Evolutionary conservation across 2,329 filamentous ascomycete genomes (phyloP).

Genomic region (Neophaeococcomyces aloes): DNA sequence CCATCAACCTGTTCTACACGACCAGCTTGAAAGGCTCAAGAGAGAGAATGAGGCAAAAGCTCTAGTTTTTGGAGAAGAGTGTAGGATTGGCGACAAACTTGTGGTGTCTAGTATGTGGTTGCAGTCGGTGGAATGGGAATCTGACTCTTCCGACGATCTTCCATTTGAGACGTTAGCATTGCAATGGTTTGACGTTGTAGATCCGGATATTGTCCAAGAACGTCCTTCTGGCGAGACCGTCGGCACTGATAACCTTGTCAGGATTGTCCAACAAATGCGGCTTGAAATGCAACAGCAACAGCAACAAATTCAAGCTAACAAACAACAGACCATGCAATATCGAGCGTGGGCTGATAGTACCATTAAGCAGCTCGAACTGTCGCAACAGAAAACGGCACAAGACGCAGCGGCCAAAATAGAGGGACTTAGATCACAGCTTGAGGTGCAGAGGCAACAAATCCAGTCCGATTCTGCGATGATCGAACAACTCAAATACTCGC

Average conservation of each 20-base stretch:
- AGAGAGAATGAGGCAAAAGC: constrained; percentile 3
- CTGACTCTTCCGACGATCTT: neutral
- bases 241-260: neutral
- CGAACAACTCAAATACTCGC: constrained; percentile 1
- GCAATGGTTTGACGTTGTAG: constrained; percentile 6
- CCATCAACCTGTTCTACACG: constrained; percentile 1
- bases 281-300: constrained; percentile 2
- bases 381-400: constrained; percentile 1
- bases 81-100: constrained; percentile 6
- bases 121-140: constrained; percentile 4
- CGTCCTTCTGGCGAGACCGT: neutral
- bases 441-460: constrained; percentile 6
- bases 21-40: constrained; percentile 5
- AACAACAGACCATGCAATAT: neutral
- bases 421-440: constrained; percentile 3
- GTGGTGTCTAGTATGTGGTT: constrained; percentile 7
- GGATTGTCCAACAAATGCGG: constrained; percentile 5
- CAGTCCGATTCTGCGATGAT: constrained; percentile 5
- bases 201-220: neutral
- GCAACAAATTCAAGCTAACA: neutral
- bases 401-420: constrained; percentile 4
- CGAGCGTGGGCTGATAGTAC: constrained; percentile 6
- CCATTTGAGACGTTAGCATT: constrained; percentile 6
- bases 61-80: constrained; percentile 5
- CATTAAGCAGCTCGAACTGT: constrained; percentile 4